Evolutionary conservation across 495 filamentous ascomycete genomes (phyloP).

Genomic region (Penicillium salamii): DNA sequence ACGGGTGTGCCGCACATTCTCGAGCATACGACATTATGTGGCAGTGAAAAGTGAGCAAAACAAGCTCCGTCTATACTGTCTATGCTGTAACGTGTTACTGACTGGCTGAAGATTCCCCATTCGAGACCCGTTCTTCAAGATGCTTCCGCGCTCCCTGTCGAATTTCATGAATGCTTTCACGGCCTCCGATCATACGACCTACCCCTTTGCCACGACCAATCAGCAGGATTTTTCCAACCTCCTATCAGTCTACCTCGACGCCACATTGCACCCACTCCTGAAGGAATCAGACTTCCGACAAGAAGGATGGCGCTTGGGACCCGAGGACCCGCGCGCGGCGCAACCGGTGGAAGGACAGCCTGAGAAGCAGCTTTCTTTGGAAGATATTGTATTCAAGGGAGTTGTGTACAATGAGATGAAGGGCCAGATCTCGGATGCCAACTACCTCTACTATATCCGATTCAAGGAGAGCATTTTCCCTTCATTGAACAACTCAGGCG

Average conservation of each 20-base stretch:
- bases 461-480: slow-evolving; percentile 96
- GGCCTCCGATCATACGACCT: slow-evolving; percentile 92
- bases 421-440: slow-evolving; percentile 95
- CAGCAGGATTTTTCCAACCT: slow-evolving; percentile 91
- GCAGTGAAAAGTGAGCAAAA: slow-evolving; percentile 90
- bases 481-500: slow-evolving; percentile 90
- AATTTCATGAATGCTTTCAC: slow-evolving; percentile 99
- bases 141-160: slow-evolving; percentile 93
- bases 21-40: slow-evolving; percentile 94
- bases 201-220: slow-evolving; percentile 98
- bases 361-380: slow-evolving; percentile 28
- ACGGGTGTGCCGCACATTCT: slow-evolving; percentile 96
- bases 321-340: slow-evolving; percentile 71
- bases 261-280: slow-evolving; percentile 83
- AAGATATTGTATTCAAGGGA: slow-evolving; percentile 86
- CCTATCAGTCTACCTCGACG: slow-evolving; percentile 94
- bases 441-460: slow-evolving; percentile 89
- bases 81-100: no score
- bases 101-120: slow-evolving; percentile 97
- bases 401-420: slow-evolving; percentile 99
- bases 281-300: slow-evolving; percentile 91
- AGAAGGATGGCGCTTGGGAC: slow-evolving; percentile 94
- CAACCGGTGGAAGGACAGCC: slow-evolving; percentile 38
- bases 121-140: slow-evolving; percentile 98
- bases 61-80: no score